Evolutionary conservation across 306 rosid species (phyloP).

Genomic region (Arachis hypogaea): DNA sequence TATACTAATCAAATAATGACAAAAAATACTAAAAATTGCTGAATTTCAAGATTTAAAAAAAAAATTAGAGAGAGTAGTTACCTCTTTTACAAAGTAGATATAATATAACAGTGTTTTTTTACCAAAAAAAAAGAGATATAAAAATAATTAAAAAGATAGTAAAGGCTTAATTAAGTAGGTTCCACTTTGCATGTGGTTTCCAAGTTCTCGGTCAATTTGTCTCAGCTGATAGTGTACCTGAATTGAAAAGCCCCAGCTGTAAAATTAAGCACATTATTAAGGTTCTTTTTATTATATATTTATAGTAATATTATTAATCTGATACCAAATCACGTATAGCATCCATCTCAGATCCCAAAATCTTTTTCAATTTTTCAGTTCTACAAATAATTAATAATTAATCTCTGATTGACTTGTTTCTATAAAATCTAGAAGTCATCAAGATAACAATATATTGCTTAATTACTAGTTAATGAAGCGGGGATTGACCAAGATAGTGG

Average conservation of each 20-base stretch:
- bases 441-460: background rate
- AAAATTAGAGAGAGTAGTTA: no score
- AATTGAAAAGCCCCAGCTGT: slow-evolving; percentile 53
- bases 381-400: background rate
- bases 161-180: slow-evolving; percentile 46
- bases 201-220: slow-evolving; percentile 59
- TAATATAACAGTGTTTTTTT: slow-evolving; percentile 23
- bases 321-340: slow-evolving; percentile 35
- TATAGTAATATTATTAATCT: background rate
- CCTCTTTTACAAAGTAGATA: slow-evolving; percentile 30
- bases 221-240: slow-evolving; percentile 49
- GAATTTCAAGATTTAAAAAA: no score
- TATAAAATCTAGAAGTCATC: slow-evolving; percentile 28
- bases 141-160: slow-evolving; percentile 6
- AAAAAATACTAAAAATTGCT: no score
- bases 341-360: slow-evolving; percentile 26
- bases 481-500: slow-evolving; percentile 34
- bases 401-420: slow-evolving; percentile 2
- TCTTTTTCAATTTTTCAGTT: slow-evolving; percentile 1
- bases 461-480: slow-evolving; percentile 31
- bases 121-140: background rate
- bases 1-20: no score
- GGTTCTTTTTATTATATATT: slow-evolving; percentile 21
- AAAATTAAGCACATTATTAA: slow-evolving; percentile 47
- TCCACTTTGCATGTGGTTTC: slow-evolving; percentile 66